Evolutionary conservation across 2,329 filamentous ascomycete species (phyloP).

Genomic region (Nemania abortiva): DNA sequence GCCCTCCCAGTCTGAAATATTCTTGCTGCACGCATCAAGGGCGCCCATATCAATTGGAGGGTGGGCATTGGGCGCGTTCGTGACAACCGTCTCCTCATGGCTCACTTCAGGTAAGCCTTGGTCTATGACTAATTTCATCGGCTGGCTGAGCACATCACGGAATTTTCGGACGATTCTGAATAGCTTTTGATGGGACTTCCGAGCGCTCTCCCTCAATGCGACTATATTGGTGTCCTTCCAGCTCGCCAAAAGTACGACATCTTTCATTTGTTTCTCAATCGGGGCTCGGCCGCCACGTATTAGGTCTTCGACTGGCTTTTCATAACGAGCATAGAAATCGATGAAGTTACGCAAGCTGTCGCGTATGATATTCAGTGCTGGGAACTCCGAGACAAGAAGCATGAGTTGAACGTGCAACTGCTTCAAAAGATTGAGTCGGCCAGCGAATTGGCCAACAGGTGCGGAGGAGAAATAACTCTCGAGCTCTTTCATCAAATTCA

Average conservation of each 20-base stretch:
- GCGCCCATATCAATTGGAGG: conserved; percentile 53
- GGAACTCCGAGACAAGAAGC: conserved; percentile 70
- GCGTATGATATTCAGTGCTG: conserved; percentile 68
- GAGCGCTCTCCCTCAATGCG: conserved; percentile 87
- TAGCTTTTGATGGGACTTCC: conserved; percentile 89
- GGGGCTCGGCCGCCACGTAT: conserved; percentile 75
- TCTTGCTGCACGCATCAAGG: conserved; percentile 51
- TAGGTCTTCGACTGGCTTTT: conserved; percentile 71
- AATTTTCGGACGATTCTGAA: conserved; percentile 95
- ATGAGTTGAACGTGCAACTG: conserved; percentile 74
- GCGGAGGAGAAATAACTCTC: conserved; percentile 83
- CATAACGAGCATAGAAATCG: conserved; percentile 78
- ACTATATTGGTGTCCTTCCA: conserved; percentile 99
- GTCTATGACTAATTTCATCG: conserved; percentile 74
- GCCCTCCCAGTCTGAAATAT: conserved; percentile 56
- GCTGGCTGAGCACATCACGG: conserved; percentile 79
- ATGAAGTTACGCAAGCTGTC: conserved; percentile 82
- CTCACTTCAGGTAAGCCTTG: conserved; percentile 69
- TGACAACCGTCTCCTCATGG: conserved; percentile 27
- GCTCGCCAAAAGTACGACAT: conserved; percentile 91
- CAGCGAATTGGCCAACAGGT: conserved; percentile 82
- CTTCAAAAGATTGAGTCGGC: conserved; percentile 77
- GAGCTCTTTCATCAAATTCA: conserved; percentile 79
- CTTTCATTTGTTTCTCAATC: conserved; percentile 92
- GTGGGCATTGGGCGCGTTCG: conserved; percentile 41